These are phyloP conservation scores for Lactarius evosmus DNA, from an alignment of 768 basidiomycete genomes.

Conservation along the genomic window DNA sequence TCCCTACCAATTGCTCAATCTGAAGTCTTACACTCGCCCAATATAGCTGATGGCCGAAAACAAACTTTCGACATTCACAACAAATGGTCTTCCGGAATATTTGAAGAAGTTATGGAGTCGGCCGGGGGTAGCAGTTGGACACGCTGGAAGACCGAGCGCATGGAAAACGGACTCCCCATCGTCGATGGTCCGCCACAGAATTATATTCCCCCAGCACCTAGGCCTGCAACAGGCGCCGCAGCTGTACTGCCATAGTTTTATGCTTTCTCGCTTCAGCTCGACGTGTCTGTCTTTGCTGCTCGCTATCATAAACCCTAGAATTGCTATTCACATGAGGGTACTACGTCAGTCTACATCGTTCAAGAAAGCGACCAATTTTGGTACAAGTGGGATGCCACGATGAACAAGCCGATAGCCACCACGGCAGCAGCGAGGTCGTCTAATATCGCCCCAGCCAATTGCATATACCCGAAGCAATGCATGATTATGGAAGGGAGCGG, in stretches of 20 bases:
- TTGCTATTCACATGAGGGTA: not conserved
- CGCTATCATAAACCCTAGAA: slow-evolving; percentile 1
- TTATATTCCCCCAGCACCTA: not conserved
- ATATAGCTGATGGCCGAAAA: slow-evolving; percentile 48
- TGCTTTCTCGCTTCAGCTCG: not conserved
- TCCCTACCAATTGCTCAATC: not conserved
- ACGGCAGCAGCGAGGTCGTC: slow-evolving; percentile 70
- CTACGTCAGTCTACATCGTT: slow-evolving; percentile 5
- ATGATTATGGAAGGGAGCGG: slow-evolving; percentile 61
- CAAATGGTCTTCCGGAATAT: slow-evolving; percentile 67
- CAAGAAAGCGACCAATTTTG: slow-evolving; percentile 12
- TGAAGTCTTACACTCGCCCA: not conserved
- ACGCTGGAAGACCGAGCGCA: slow-evolving; percentile 48
- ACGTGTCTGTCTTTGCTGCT: not conserved
- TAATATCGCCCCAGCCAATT: slow-evolving; percentile 61
- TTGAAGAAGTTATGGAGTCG: slow-evolving; percentile 66
- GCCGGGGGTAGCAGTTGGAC: slow-evolving; percentile 61
- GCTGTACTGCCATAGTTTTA: slow-evolving; percentile 27
- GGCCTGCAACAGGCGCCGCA: slow-evolving; percentile 25
- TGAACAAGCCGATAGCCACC: slow-evolving; percentile 67
- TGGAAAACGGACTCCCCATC: slow-evolving; percentile 47
- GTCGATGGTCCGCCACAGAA: slow-evolving; percentile 32
- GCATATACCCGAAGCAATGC: slow-evolving; percentile 62
- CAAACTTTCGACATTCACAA: slow-evolving; percentile 52
- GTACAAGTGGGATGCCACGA: slow-evolving; percentile 31